Evolutionary conservation across 306 rosid species (phyloP).

Genomic region (Sphenostylis stenocarpa): DNA sequence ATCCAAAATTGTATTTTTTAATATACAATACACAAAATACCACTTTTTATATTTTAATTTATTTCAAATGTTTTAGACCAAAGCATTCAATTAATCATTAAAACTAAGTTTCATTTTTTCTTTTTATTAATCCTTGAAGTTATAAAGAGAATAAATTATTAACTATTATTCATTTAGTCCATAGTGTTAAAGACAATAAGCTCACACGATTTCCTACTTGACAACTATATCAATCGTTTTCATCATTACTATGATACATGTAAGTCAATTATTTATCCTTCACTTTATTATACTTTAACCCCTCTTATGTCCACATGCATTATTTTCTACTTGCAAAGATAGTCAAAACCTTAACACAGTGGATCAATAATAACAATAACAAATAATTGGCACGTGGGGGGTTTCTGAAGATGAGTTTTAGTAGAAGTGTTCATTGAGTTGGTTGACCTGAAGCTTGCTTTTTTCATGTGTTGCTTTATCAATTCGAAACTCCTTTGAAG

Average conservation of each 20-base stretch:
- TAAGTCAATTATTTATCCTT: background rate
- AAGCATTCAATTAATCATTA: background rate
- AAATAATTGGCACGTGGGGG: background rate
- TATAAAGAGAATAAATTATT: background rate
- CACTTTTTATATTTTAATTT: too few species aligned
- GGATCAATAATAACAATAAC: background rate
- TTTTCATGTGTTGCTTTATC: slow-evolving; percentile 18
- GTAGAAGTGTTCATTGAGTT: background rate
- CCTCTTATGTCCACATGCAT: too few species aligned
- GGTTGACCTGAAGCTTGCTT: background rate
- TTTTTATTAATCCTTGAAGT: background rate
- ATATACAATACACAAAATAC: too few species aligned
- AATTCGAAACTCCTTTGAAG: slow-evolving; percentile 43
- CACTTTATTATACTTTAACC: background rate
- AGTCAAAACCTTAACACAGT: background rate
- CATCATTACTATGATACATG: background rate
- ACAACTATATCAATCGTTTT: background rate
- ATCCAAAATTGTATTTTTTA: too few species aligned
- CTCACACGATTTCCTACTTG: background rate
- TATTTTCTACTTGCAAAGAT: background rate
- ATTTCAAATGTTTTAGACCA: too few species aligned
- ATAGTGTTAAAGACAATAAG: background rate
- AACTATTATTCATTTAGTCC: background rate
- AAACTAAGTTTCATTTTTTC: too few species aligned
- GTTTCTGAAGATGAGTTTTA: background rate